Conservation (phyloP, 805 yeast species). For the Kluyveromyces starmeri region DNA sequence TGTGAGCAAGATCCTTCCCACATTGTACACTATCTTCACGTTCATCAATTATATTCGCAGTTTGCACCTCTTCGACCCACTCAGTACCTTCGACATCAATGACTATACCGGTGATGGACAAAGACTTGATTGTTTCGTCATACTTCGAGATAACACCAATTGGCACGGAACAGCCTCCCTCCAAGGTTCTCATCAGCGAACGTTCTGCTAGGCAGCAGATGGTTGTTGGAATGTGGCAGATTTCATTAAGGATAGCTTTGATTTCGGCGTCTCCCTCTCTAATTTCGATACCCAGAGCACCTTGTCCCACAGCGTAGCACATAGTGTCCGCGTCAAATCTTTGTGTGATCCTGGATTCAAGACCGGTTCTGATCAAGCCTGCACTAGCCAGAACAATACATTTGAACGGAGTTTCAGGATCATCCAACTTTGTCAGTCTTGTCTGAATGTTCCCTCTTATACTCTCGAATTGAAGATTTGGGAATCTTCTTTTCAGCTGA, state of each 20-base stretch:
- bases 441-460: constrained; percentile 84
- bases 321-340: constrained; percentile 65
- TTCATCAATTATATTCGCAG: constrained; percentile 30
- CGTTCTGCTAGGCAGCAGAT: constrained; percentile 83
- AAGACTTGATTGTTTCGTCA: constrained; percentile 35
- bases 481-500: constrained; percentile 71
- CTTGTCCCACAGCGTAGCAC: constrained; percentile 98
- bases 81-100: constrained; percentile 76
- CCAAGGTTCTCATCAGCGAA: constrained; percentile 73
- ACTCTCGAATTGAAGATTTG: constrained; percentile 68
- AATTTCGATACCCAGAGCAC: constrained; percentile 91
- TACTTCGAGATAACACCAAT: constrained; percentile 74
- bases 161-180: constrained; percentile 98
- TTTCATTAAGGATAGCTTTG: constrained; percentile 47
- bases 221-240: constrained; percentile 59
- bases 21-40: constrained; percentile 55
- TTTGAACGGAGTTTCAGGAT: constrained; percentile 47
- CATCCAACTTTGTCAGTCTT: constrained; percentile 73
- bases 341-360: constrained; percentile 68
- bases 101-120: constrained; percentile 61
- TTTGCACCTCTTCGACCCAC: constrained; percentile 47
- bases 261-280: constrained; percentile 57
- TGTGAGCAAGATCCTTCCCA: constrained; percentile 62
- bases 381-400: constrained; percentile 91
- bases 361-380: constrained; percentile 67